Evolutionary conservation across 352 stramenopile species (phyloP).

Genomic region (Globisporangium carolinianum): DNA sequence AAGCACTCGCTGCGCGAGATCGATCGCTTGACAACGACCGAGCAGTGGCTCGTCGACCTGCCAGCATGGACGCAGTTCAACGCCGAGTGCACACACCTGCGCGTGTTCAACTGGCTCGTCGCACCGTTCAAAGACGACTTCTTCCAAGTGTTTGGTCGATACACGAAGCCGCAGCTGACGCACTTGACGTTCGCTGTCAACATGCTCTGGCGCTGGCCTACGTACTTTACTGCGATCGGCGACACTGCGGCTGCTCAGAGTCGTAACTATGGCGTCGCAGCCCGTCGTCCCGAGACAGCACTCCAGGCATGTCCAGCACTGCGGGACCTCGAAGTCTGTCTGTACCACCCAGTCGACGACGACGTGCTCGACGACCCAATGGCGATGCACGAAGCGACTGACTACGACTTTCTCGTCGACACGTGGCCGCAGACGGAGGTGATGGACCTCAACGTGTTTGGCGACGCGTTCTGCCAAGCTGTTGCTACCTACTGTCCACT

Average conservation of each 20-base stretch:
- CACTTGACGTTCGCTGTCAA: slow-evolving; percentile 28
- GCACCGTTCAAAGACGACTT: slow-evolving; percentile 48
- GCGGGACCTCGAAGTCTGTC: slow-evolving; percentile 23
- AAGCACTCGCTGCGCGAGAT: slow-evolving; percentile 39
- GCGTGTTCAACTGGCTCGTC: slow-evolving; percentile 54
- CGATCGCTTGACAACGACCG: slow-evolving; percentile 34
- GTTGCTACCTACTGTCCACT: slow-evolving; percentile 20
- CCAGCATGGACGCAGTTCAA: slow-evolving; percentile 38
- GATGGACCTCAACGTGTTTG: slow-evolving; percentile 31
- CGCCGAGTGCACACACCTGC: slow-evolving; percentile 23
- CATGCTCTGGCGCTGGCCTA: slow-evolving; percentile 28
- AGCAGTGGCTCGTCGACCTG: slow-evolving; percentile 39
- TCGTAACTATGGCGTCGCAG: too few species aligned
- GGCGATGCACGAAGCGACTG: slow-evolving; percentile 14
- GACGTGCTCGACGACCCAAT: slow-evolving; percentile 14
- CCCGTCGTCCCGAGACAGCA: neutral
- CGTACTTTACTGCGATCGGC: slow-evolving; percentile 25
- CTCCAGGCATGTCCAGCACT: slow-evolving; percentile 30
- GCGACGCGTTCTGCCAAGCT: slow-evolving; percentile 22
- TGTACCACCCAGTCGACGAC: slow-evolving; percentile 30
- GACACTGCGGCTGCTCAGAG: slow-evolving; percentile 20
- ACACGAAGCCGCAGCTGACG: slow-evolving; percentile 31
- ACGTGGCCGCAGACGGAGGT: slow-evolving; percentile 27
- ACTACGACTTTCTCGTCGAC: slow-evolving; percentile 15
- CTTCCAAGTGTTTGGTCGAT: slow-evolving; percentile 33